Conservation (phyloP, 2,329 filamentous ascomycete species). For the Ceratocystis huliohia region DNA sequence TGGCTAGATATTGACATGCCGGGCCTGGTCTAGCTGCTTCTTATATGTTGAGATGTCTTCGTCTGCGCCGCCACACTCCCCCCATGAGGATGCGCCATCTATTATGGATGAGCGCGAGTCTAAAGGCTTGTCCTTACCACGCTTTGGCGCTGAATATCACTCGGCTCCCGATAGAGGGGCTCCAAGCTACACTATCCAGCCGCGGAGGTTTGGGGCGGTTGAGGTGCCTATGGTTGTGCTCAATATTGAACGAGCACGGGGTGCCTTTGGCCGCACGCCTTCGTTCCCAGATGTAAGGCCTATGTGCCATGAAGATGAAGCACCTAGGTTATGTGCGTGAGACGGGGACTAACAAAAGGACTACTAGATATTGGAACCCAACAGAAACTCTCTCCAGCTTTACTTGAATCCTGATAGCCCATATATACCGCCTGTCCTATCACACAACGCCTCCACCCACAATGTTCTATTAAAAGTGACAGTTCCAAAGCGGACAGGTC, state of each 20-base stretch:
- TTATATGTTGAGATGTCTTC: not conserved
- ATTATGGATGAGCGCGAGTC: not conserved
- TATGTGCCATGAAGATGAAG: not conserved
- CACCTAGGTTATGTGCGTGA: not conserved
- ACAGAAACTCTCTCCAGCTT: slow-evolving; percentile 47
- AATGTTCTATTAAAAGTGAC: slow-evolving; percentile 80
- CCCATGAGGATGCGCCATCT: not conserved
- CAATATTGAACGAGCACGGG: slow-evolving; percentile 33
- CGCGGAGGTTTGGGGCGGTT: slow-evolving; percentile 30
- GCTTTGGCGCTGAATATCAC: not conserved
- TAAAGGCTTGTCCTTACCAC: not conserved
- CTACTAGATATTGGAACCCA: slow-evolving; percentile 35
- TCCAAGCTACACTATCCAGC: slow-evolving; percentile 26
- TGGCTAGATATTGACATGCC: not conserved
- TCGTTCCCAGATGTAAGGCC: slow-evolving; percentile 31
- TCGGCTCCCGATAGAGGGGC: slow-evolving; percentile 8
- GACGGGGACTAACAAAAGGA: not conserved
- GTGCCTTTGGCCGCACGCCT: slow-evolving; percentile 32
- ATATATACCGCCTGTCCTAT: slow-evolving; percentile 64
- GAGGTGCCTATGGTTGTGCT: slow-evolving; percentile 35
- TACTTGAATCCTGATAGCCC: slow-evolving; percentile 70
- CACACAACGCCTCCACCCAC: slow-evolving; percentile 61
- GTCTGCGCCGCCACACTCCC: not conserved
- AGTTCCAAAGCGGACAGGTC: slow-evolving; percentile 73
- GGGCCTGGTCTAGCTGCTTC: not conserved